phyloP scores from a whole-genome alignment of 768 basidiomycete species.

The Daedalea quercina region DNA sequence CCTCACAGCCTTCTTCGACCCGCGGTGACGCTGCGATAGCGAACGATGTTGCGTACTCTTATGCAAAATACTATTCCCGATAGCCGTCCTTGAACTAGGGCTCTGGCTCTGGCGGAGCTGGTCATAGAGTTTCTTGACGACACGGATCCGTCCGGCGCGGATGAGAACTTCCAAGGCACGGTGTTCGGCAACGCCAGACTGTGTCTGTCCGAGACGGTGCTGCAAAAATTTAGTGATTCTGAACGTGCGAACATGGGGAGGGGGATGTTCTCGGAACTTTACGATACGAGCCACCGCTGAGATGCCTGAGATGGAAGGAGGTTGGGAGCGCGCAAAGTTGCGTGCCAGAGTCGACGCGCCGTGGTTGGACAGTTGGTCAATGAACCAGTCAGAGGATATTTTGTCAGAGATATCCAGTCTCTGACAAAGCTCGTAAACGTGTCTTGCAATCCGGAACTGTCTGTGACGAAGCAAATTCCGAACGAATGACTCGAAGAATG shows the following conservation, averaged over 20 bases:
- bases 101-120: constrained; percentile 13
- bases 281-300: background rate
- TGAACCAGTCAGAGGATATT: constrained; percentile 25
- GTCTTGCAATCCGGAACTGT: constrained; percentile 30
- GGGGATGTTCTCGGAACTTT: background rate
- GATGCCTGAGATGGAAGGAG: background rate
- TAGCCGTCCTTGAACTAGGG: constrained; percentile 24
- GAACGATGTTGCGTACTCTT: constrained; percentile 28
- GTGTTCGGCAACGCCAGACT: constrained; percentile 23
- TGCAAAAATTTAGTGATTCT: constrained; percentile 14
- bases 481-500: constrained; percentile 30
- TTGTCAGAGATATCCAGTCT: constrained; percentile 13
- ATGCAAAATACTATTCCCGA: constrained; percentile 56
- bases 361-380: constrained; percentile 4
- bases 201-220: constrained; percentile 16
- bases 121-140: constrained; percentile 38
- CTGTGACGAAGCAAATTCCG: constrained; percentile 34
- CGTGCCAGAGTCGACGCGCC: constrained; percentile 1
- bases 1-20: constrained; percentile 32
- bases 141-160: constrained; percentile 33
- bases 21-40: constrained; percentile 34
- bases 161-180: constrained; percentile 33
- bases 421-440: constrained; percentile 21
- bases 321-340: background rate
- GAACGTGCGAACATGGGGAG: background rate